phyloP scores from a whole-genome alignment of 108 stramenopile genomes.

The Discostella stelligeroides region DNA sequence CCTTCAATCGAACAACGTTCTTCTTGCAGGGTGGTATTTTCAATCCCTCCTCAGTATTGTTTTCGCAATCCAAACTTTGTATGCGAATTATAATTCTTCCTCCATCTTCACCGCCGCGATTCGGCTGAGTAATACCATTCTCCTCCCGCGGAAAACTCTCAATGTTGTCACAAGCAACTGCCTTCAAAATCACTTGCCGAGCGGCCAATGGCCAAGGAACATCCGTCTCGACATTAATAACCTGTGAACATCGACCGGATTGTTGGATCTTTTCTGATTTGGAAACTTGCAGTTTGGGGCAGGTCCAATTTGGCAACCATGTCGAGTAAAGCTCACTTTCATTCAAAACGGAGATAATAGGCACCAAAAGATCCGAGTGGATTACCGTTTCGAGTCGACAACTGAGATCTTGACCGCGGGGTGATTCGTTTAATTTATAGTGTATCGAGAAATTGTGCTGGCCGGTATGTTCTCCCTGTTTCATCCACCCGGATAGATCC shows the following conservation, averaged over 20 bases:
- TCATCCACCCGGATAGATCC: constrained; percentile 55
- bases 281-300: constrained; percentile 55
- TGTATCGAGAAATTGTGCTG: constrained; percentile 66
- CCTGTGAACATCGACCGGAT: constrained; percentile 58
- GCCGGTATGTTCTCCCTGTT: constrained; percentile 65
- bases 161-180: constrained; percentile 73
- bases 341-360: constrained; percentile 71
- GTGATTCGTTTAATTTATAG: constrained; percentile 58
- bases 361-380: constrained; percentile 55
- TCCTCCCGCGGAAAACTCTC: constrained; percentile 45
- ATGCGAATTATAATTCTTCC: constrained; percentile 34
- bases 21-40: constrained; percentile 31
- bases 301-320: constrained; percentile 67
- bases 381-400: constrained; percentile 75
- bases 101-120: not conserved
- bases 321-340: constrained; percentile 69
- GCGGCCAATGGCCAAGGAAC: constrained; percentile 70
- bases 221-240: constrained; percentile 51
- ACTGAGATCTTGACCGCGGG: constrained; percentile 32
- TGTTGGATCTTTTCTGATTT: constrained; percentile 59
- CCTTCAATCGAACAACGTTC: constrained; percentile 56
- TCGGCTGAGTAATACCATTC: not conserved
- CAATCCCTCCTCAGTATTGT: constrained; percentile 41
- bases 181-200: constrained; percentile 59
- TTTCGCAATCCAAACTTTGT: constrained; percentile 47